Percentiles rank a stretch among this genome's conserved stretches.
phyloP scores from a whole-genome alignment of 371 early-diverging fungal species.

The Apophysomyces sp. region DNA sequence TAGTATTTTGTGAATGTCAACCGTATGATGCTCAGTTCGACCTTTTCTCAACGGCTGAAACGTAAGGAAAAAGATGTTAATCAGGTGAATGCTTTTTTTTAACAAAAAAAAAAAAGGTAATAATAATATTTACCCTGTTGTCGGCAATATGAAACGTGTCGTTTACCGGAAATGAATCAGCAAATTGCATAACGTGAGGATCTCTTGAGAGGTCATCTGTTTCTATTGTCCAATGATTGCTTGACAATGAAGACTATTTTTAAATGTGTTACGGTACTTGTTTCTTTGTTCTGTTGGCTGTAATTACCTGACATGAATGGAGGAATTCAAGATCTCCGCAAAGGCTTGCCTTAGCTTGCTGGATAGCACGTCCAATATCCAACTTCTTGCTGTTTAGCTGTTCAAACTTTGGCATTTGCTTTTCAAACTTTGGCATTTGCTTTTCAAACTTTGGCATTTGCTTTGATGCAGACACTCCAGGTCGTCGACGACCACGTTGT shows the following conservation, averaged over 20 bases:
- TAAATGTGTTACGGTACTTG: background rate
- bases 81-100: background rate
- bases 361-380: background rate
- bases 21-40: background rate
- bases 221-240: background rate
- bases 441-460: background rate
- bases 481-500: background rate
- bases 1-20: background rate
- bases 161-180: background rate
- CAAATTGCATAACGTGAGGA: background rate
- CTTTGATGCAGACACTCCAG: background rate
- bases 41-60: background rate
- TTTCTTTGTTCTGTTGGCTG: background rate
- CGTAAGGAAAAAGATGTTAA: background rate
- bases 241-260: background rate
- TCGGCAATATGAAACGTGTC: slow-evolving; percentile 1
- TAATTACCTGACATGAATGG: background rate
- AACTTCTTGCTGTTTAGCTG: background rate
- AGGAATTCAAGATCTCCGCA: background rate
- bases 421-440: background rate
- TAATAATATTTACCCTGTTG: background rate
- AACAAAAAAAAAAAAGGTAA: background rate
- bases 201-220: background rate
- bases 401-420: background rate
- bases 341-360: background rate